phyloP scores from a whole-genome alignment of 1,284 basidiomycete species.

The Cryptococcus maquisensis region DNA sequence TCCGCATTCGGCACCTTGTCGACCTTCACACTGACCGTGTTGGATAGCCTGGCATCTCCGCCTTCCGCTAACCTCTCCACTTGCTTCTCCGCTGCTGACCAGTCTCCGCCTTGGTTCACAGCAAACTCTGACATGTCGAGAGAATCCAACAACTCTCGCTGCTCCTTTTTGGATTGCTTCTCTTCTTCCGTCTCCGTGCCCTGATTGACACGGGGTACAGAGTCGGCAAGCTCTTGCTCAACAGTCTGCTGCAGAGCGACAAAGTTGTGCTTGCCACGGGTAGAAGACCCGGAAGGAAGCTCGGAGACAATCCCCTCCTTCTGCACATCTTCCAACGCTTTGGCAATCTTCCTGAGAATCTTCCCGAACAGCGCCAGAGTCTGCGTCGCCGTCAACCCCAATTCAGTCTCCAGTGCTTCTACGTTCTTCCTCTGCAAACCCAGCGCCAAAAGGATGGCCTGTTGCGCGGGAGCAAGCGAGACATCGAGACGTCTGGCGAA shows the following conservation, averaged over 20 bases:
- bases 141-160: conserved; percentile 77
- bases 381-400: conserved; percentile 80
- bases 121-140: conserved; percentile 81
- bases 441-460: conserved; percentile 79
- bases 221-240: conserved; percentile 59
- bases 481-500: conserved; percentile 73
- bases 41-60: conserved; percentile 54
- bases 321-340: conserved; percentile 73
- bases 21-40: conserved; percentile 73
- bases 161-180: conserved; percentile 48
- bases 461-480: conserved; percentile 75
- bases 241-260: conserved; percentile 56
- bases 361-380: conserved; percentile 88
- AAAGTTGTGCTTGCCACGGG: conserved; percentile 39
- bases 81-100: conserved; percentile 68
- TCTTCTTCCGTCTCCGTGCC: conserved; percentile 39
- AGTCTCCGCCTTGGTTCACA: conserved; percentile 69
- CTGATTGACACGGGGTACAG: conserved; percentile 47
- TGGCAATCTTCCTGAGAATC: conserved; percentile 78
- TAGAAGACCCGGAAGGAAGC: conserved; percentile 45
- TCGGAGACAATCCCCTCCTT: conserved; percentile 66
- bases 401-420: conserved; percentile 80
- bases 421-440: conserved; percentile 88
- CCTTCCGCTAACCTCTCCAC: conserved; percentile 55
- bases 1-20: conserved; percentile 37